phyloP scores from a whole-genome alignment of 306 rosid species.

The Cucurbita ficifolia region DNA sequence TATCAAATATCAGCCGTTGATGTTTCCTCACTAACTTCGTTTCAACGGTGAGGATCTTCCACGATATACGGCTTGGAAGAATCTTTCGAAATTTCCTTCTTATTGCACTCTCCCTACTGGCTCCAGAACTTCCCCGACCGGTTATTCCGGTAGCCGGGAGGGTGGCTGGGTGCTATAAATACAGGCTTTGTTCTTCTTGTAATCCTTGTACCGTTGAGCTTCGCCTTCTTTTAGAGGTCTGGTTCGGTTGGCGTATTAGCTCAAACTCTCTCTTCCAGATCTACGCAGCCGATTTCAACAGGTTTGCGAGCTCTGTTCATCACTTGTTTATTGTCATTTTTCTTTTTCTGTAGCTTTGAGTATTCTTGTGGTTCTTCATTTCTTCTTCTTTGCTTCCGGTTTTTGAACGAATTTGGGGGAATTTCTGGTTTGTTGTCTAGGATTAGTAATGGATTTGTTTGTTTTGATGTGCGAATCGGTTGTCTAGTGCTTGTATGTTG shows the following conservation, averaged over 20 bases:
- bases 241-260: conserved; percentile 5
- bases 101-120: not conserved
- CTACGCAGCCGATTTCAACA: conserved; percentile 8
- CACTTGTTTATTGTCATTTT: not conserved
- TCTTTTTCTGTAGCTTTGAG: not conserved
- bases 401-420: not conserved
- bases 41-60: not conserved
- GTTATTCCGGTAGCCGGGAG: conserved; percentile 7
- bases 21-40: not conserved
- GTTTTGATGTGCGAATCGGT: not conserved
- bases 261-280: not conserved
- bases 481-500: not conserved
- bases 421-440: not conserved
- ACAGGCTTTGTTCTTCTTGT: not conserved
- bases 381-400: not conserved
- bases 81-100: not conserved
- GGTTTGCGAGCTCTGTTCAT: conserved; percentile 4
- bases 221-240: not conserved
- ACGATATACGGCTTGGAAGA: not conserved
- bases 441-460: not conserved
- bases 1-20: not conserved
- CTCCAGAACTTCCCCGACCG: not conserved
- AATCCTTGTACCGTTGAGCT: conserved; percentile 9
- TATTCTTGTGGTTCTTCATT: not conserved
- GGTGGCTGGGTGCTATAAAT: not conserved